Evolutionary conservation across 805 yeast species (phyloP).

Genomic region (Dipodascus geniculatus): DNA sequence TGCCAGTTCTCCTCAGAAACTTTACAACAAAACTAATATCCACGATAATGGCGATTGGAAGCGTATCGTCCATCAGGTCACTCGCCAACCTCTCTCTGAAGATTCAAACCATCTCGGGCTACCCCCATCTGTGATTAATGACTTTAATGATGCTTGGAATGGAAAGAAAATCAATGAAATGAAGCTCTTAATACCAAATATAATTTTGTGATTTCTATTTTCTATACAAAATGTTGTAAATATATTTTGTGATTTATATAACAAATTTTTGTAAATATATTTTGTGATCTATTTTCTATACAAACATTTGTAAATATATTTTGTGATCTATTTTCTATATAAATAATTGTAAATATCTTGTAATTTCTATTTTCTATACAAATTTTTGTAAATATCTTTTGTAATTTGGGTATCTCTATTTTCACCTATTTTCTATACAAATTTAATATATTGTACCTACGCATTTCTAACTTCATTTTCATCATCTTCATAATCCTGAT

Average conservation of each 20-base stretch:
- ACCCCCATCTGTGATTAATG: background rate
- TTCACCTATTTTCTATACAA: too few species aligned
- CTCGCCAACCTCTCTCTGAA: background rate
- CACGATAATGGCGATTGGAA: background rate
- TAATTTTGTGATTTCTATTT: background rate
- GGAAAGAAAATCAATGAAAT: background rate
- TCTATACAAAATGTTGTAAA: background rate
- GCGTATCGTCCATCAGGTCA: background rate
- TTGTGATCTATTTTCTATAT: background rate
- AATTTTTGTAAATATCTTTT: too few species aligned
- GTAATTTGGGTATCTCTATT: too few species aligned
- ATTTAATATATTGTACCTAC: background rate
- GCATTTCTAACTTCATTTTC: background rate
- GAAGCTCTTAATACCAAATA: background rate
- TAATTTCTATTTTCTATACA: background rate
- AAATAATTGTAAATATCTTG: too few species aligned
- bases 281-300: background rate
- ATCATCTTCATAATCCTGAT: background rate
- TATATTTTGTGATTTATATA: too few species aligned
- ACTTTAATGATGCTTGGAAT: background rate
- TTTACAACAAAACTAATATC: background rate
- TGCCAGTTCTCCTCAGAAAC: background rate
- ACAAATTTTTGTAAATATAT: background rate
- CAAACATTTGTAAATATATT: background rate
- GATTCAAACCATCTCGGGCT: background rate